Conservation (phyloP, 441 rosid genomes). For the Aleurites moluccanus region DNA sequence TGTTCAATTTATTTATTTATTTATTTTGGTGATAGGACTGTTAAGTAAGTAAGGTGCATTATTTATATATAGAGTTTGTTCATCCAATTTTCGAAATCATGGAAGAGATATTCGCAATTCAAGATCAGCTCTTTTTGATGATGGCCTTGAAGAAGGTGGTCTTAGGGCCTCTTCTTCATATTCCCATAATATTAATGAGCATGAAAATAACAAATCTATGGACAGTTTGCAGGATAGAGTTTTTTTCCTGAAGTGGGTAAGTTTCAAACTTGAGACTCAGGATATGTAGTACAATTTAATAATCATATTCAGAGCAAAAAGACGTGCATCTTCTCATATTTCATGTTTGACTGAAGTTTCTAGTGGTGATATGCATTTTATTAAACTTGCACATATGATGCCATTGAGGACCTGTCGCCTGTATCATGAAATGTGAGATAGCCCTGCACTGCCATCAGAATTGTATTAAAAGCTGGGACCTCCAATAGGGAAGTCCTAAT, state of each 20-base stretch:
- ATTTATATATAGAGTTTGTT: neutral
- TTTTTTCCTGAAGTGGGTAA: constrained; percentile 67
- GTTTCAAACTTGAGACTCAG: constrained; percentile 15
- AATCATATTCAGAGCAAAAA: neutral
- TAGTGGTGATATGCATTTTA: neutral
- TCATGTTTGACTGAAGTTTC: neutral
- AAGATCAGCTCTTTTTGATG: constrained; percentile 63
- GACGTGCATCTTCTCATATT: constrained; percentile 2
- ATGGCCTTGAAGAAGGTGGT: constrained; percentile 83
- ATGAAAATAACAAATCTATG: constrained; percentile 67
- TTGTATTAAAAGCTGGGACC: neutral
- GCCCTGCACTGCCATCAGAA: neutral
- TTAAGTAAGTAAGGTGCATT: neutral
- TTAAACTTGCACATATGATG: neutral
- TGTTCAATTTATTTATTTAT: neutral
- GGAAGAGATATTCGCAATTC: constrained; percentile 66
- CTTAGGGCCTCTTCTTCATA: constrained; percentile 58
- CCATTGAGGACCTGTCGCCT: neutral
- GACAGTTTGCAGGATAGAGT: constrained; percentile 71
- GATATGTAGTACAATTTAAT: neutral
- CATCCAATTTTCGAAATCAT: neutral
- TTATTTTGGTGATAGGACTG: neutral
- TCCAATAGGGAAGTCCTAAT: constrained; percentile 2
- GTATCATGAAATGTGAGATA: neutral
- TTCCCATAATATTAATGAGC: constrained; percentile 53